Conservation (phyloP, 495 filamentous ascomycete species). For the Penicillium bialowiezense region DNA sequence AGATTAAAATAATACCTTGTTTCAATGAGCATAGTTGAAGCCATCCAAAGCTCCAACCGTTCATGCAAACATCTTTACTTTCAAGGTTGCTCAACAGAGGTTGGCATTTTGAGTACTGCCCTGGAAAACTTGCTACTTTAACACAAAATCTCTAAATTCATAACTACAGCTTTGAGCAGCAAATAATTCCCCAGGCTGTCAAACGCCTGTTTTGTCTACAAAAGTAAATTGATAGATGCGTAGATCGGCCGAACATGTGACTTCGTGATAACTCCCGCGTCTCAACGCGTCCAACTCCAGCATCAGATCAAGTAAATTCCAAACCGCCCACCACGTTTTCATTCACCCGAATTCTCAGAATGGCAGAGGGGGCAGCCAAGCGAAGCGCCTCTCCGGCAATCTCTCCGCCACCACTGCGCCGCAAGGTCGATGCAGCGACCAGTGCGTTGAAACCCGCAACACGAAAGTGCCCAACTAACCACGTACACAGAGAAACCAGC, state of each 20-base stretch:
- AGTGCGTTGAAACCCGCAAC: conserved; percentile 48
- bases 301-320: background rate
- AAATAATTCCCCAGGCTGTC: no score
- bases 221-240: no score
- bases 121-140: no score
- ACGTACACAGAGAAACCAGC: conserved; percentile 57
- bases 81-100: no score
- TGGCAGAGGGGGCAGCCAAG: conserved; percentile 35
- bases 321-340: conserved; percentile 15
- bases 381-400: conserved; percentile 36
- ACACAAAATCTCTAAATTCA: no score
- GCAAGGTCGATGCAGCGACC: conserved; percentile 70
- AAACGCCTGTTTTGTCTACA: no score
- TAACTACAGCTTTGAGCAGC: no score
- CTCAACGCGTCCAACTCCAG: conserved; percentile 22
- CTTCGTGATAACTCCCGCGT: conserved; percentile 37
- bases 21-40: no score
- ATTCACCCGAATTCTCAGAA: conserved; percentile 21
- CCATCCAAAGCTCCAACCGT: no score
- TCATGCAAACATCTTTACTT: no score
- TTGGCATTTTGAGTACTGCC: no score
- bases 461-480: background rate
- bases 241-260: conserved; percentile 35
- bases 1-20: no score
- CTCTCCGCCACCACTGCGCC: conserved; percentile 46